Evolutionary conservation across 2,329 filamentous ascomycete genomes (phyloP).

Genomic region (Colletotrichum cuscutae): DNA sequence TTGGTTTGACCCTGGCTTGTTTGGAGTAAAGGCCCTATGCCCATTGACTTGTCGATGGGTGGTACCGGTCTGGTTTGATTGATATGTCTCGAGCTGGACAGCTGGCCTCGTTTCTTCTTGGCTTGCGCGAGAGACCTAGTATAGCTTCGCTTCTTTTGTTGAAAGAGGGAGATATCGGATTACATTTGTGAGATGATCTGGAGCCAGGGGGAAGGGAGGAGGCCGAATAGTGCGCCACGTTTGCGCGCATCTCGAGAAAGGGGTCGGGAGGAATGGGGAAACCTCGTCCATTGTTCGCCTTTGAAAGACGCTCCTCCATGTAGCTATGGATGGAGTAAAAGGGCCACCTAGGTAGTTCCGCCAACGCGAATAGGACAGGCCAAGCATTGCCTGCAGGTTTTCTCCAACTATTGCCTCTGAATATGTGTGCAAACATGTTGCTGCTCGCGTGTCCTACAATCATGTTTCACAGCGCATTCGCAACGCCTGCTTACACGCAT

Average conservation of each 20-base stretch:
- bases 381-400: constrained; percentile 11
- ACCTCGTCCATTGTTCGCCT: constrained; percentile 4
- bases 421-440: background rate
- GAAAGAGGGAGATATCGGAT: constrained; percentile 22
- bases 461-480: background rate
- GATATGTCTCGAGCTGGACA: constrained; percentile 3
- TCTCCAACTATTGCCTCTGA: background rate
- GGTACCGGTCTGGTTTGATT: constrained; percentile 21
- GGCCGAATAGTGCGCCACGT: background rate
- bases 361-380: constrained; percentile 21
- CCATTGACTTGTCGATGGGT: constrained; percentile 16
- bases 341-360: constrained; percentile 7
- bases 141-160: constrained; percentile 30
- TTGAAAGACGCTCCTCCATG: background rate
- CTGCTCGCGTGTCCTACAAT: background rate
- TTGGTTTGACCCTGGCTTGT: constrained; percentile 23
- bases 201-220: background rate
- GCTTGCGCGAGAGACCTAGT: constrained; percentile 26
- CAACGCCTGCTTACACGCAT: background rate
- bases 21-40: constrained; percentile 28
- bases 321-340: constrained; percentile 17
- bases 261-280: background rate
- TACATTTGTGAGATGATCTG: constrained; percentile 22
- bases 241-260: constrained; percentile 5
- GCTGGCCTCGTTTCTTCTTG: constrained; percentile 13